Base-by-base conservation (phyloP, 768 basidiomycete species). In the Hygrophoropsis aurantiaca region DNA sequence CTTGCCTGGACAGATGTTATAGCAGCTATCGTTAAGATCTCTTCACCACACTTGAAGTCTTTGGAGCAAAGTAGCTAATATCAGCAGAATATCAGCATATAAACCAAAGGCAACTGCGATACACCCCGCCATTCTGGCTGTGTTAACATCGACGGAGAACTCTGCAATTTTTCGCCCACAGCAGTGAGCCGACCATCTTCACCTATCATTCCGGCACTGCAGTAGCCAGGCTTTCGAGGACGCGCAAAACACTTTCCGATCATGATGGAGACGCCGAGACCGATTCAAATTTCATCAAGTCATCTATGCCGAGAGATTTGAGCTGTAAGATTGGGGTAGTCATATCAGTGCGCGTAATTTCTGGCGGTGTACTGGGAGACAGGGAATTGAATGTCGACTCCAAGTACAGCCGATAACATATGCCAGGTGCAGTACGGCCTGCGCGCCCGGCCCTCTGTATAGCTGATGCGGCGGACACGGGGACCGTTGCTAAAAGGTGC, bases 261-360 rank as follows among this genome's bases (percentile, higher is more conserved):
- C n/a, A n/a, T 11, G 87, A 84, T 3, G 93, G 90, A 26, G 97
- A 97, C 0, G 84, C 73, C 24, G 87, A 85, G 25, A 98, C 81
- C 88, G 93, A 99, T 60, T 98, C 94, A 61, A 98, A 95, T 60
- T 89, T 90, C 80, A 97, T 87, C 13, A 98, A 65, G 65, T 99
- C 92, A 55, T 98, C 88, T 37, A 99, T 88, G 8, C 97, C 97
- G 24, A 99, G 76, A 0, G 90, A 88, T 66, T 98, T 98, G 40
- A 98, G 78, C 62, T 97, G 94, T 15, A 99, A 72, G 42, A 99
- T 87, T 4, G 92, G 89, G 2, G 90, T 87, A 0, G 89, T 87
- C 70, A 99, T 80, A 58, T 99, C 95, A 4, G 85, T 86, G 25
- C 95, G 82, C 8, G 85, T 87, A 40, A 98, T 85, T 71, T 99